Percentiles rank a stretch among this genome's conserved stretches.
Evolutionary conservation across 2,329 filamentous ascomycete genomes (phyloP).

Genomic region (Byssothecium circinans): DNA sequence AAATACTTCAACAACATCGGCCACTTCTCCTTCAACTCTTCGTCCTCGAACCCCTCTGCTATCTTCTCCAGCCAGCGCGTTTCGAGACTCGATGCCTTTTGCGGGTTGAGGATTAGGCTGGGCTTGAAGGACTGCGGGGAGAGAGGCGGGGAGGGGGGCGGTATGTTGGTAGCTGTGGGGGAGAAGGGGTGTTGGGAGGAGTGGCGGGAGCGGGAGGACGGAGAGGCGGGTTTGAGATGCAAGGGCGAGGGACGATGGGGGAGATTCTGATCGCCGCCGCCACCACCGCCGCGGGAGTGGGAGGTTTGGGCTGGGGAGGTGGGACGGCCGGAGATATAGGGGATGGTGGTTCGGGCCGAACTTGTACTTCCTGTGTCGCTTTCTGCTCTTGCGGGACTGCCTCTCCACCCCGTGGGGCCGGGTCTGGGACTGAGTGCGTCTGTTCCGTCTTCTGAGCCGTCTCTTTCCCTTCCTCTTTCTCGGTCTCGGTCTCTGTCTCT

Average conservation of each 20-base stretch:
- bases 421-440: constrained; percentile 34
- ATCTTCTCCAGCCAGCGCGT: constrained; percentile 65
- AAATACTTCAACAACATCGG: constrained; percentile 79
- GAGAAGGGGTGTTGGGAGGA: constrained; percentile 14
- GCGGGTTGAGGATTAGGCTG: constrained; percentile 68
- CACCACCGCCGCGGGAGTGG: constrained; percentile 15
- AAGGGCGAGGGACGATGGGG: constrained; percentile 37
- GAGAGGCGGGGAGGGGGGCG: constrained; percentile 6
- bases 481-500: constrained; percentile 5
- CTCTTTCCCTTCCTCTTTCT: constrained; percentile 6
- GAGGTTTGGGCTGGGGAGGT: constrained; percentile 26
- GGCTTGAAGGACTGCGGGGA: constrained; percentile 30
- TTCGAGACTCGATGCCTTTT: constrained; percentile 76
- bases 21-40: constrained; percentile 67
- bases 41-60: constrained; percentile 33
- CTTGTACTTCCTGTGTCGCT: constrained; percentile 42
- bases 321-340: constrained; percentile 21
- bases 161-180: constrained; percentile 9
- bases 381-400: constrained; percentile 29
- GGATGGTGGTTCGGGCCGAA: constrained; percentile 40
- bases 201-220: constrained; percentile 22
- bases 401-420: constrained; percentile 25
- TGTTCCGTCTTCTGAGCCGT: constrained; percentile 24
- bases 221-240: constrained; percentile 36
- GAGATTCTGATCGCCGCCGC: constrained; percentile 18